These are phyloP conservation scores for Bryoglossum gracile DNA, from an alignment of 495 filamentous ascomycete genomes.

Conservation along the genomic window DNA sequence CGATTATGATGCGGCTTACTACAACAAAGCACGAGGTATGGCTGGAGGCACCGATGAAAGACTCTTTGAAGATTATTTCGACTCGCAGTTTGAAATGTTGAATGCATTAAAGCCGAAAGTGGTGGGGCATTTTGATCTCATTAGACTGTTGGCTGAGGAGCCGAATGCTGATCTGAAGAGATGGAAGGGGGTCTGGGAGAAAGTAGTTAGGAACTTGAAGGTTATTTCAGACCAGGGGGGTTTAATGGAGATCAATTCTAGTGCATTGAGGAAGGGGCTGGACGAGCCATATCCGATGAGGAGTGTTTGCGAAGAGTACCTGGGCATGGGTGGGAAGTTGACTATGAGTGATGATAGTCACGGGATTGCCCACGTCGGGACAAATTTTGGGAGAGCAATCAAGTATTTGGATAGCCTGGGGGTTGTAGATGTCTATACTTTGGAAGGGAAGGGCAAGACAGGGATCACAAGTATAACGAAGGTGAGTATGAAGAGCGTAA, in stretches of 20 bases:
- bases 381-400: slow-evolving; percentile 56
- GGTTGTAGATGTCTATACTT: slow-evolving; percentile 40
- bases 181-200: slow-evolving; percentile 58
- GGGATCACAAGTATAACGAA: not conserved
- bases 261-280: slow-evolving; percentile 82
- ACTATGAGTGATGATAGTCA: slow-evolving; percentile 91
- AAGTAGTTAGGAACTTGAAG: slow-evolving; percentile 64
- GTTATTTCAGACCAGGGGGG: slow-evolving; percentile 66
- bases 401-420: slow-evolving; percentile 47
- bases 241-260: slow-evolving; percentile 81
- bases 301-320: slow-evolving; percentile 66
- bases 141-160: slow-evolving; percentile 68
- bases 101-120: slow-evolving; percentile 62
- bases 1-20: slow-evolving; percentile 69
- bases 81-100: slow-evolving; percentile 79
- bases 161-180: slow-evolving; percentile 48
- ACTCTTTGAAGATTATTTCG: slow-evolving; percentile 77
- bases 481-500: slow-evolving; percentile 29
- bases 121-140: slow-evolving; percentile 91
- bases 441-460: slow-evolving; percentile 27
- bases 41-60: slow-evolving; percentile 60
- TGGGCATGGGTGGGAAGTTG: slow-evolving; percentile 64
- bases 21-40: slow-evolving; percentile 46
- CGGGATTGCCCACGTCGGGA: slow-evolving; percentile 65
- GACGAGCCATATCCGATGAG: slow-evolving; percentile 79